Base-by-base conservation (phyloP, 257 asterid species). In the Primulina eburnea region DNA sequence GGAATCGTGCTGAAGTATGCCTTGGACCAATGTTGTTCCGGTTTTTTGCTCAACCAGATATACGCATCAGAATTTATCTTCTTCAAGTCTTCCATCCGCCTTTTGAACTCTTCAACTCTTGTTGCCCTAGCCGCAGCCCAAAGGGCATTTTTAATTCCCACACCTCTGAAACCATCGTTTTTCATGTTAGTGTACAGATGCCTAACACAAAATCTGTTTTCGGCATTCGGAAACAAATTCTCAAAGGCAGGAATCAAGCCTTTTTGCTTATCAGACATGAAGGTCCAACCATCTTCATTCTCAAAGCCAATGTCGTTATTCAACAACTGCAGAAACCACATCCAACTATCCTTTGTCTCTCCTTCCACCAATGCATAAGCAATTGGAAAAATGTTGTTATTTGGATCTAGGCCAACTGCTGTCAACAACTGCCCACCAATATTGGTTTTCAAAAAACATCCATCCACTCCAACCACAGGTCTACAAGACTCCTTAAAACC, bases 311-410 rank as follows among this genome's bases (percentile, higher is more conserved):
- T 17, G 8, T 62, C 68, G 6, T 7, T 6, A 3, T 20, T 4
- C 17, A 71, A 24, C 1, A 17, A 17, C 0, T 6, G 24, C 1
- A 71, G 5, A 24, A 64, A 72, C 71, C 65, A 71, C 14, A 2
- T 2, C 71, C 76, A 64, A 0, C 52, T 30, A 3, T 64, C 38
- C 1, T 53, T 64, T 28, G 9, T 62, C 17, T 67, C 71, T 17
- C n/a, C 26, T 43, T 72, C 71, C 0, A 72, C 71, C 7, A 72
- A 21, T 12, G 59, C 71, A 72, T 64, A 72, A 0, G 65, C 60
- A 64, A 72, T 60, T 1, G 47, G 43, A 10, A 38, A 71, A 2
- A 63, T 63, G 2, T 35, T 29, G 10, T 71, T 71, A 30, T 71
- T 53, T 1, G 65, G 70, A 53, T 53, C 70, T 16, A 71, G 33